A percentile compares a stretch with the other conserved stretches of the same genome.
phyloP scores from a whole-genome alignment of 2,329 filamentous ascomycete species.

The Hypoxylon rubiginosum region DNA sequence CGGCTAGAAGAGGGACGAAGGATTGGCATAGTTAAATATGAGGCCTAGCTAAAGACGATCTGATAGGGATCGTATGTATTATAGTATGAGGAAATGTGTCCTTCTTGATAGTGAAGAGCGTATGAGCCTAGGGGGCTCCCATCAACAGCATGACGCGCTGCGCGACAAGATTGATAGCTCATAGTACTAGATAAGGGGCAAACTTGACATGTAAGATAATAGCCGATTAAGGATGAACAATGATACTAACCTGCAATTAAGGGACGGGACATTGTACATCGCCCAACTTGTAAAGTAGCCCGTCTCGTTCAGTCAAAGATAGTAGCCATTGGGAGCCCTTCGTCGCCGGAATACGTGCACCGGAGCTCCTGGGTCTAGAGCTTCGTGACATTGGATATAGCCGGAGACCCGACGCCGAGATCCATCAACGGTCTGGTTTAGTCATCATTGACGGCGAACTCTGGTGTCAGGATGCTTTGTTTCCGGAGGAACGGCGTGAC shows the following conservation, averaged over 20 bases:
- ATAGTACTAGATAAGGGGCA: too few relatives aligned
- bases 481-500: conserved; percentile 58
- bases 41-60: too few relatives aligned
- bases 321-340: conserved; percentile 62
- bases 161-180: too few relatives aligned
- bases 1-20: too few relatives aligned
- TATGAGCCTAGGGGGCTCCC: too few relatives aligned
- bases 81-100: too few relatives aligned
- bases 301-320: conserved; percentile 61
- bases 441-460: conserved; percentile 61
- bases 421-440: conserved; percentile 49
- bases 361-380: conserved; percentile 63
- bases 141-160: too few relatives aligned
- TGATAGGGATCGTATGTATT: too few relatives aligned
- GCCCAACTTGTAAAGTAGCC: conserved; percentile 59
- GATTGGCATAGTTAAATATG: too few relatives aligned
- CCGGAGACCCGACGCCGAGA: conserved; percentile 30
- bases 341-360: conserved; percentile 62
- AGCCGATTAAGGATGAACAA: not conserved
- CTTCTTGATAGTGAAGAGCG: too few relatives aligned
- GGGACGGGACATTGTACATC: conserved; percentile 65
- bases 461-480: conserved; percentile 56
- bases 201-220: too few relatives aligned
- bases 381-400: conserved; percentile 52
- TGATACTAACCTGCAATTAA: conserved; percentile 63